Percentiles rank a stretch among this genome's conserved stretches.
These are phyloP conservation scores for Candida railenensis DNA, from an alignment of 805 yeast species.

Conservation along the genomic window DNA sequence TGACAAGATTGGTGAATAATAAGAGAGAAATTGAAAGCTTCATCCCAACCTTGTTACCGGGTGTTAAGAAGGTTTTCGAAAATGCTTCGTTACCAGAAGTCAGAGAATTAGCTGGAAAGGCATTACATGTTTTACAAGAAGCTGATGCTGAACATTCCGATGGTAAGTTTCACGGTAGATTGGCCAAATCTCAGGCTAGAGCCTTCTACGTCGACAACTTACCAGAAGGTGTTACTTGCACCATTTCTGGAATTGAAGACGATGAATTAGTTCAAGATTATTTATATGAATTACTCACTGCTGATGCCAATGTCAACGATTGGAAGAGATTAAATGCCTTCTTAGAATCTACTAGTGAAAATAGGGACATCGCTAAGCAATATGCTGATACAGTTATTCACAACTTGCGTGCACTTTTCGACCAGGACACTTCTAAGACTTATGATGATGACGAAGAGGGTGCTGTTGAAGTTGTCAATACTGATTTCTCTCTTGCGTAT, in stretches of 20 bases:
- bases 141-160: constrained; percentile 71
- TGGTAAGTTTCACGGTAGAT: constrained; percentile 76
- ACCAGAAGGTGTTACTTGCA: constrained; percentile 9
- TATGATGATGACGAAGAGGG: constrained; percentile 65
- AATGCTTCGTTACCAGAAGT: constrained; percentile 96
- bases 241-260: constrained; percentile 21
- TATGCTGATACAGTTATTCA: constrained; percentile 46
- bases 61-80: constrained; percentile 80
- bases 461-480: constrained; percentile 88
- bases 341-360: constrained; percentile 27
- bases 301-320: constrained; percentile 45
- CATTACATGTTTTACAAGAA: constrained; percentile 74
- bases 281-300: constrained; percentile 39
- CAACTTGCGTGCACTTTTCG: constrained; percentile 53
- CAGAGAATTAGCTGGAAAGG: constrained; percentile 87
- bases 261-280: constrained; percentile 47
- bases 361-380: constrained; percentile 31
- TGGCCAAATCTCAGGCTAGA: constrained; percentile 53
- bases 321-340: constrained; percentile 54
- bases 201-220: constrained; percentile 34
- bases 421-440: constrained; percentile 42
- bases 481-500: constrained; percentile 93
- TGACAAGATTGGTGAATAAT: constrained; percentile 93
- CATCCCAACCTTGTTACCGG: constrained; percentile 88
- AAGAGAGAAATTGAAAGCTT: constrained; percentile 85